A percentile compares a stretch with the other conserved stretches of the same genome.
phyloP scores from a whole-genome alignment of 257 asterid genomes.

The Linaria vulgaris region DNA sequence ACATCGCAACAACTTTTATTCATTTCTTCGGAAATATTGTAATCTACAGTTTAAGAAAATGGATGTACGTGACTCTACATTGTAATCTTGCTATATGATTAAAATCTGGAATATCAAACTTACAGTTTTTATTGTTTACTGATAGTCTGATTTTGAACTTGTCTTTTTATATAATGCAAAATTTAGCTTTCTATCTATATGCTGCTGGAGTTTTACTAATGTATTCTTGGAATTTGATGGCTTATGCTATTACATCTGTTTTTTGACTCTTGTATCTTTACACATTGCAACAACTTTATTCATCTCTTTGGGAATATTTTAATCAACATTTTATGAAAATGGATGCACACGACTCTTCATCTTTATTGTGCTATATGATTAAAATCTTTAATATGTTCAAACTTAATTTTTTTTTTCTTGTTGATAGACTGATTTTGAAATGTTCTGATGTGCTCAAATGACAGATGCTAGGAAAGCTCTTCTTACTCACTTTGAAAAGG shows the following conservation, averaged over 20 bases:
- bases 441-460: slow-evolving; percentile 24
- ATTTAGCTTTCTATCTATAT: neutral
- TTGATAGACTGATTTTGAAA: slow-evolving; percentile 11
- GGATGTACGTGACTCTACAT: neutral
- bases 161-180: slow-evolving; percentile 14
- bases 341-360: neutral
- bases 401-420: neutral
- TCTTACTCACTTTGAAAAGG: slow-evolving; percentile 60
- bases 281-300: neutral
- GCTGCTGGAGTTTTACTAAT: neutral
- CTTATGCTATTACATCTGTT: slow-evolving; percentile 2
- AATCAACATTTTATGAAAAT: neutral
- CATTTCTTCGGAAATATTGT: neutral
- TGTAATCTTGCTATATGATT: neutral
- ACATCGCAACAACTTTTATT: neutral
- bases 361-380: neutral
- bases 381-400: neutral
- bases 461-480: slow-evolving; percentile 78
- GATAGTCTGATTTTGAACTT: slow-evolving; percentile 6
- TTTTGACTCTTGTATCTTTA: neutral
- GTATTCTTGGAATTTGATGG: neutral
- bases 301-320: neutral
- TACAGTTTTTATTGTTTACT: neutral
- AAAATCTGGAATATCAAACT: neutral
- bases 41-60: neutral